Evolutionary conservation across 768 basidiomycete species (phyloP), one percentile per base, ranked within the genome.

Genomic region (Leccinellum luteum): DNA sequence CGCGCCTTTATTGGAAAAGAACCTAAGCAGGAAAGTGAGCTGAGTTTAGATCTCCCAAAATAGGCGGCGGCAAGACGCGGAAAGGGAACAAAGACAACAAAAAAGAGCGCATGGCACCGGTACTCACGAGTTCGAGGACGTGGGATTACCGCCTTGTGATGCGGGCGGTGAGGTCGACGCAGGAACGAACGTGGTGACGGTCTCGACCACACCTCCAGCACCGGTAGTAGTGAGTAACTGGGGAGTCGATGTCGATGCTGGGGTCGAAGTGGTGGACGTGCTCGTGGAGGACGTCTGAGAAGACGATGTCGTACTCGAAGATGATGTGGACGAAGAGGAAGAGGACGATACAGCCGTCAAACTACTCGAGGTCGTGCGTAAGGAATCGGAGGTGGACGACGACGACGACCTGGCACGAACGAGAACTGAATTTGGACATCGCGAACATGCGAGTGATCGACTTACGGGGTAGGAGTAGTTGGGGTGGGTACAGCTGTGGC

Each of bases 1-100:
- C 0, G 87, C 89, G 21, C 82, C 86, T 19, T 71, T 89, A 74
- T 92, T 91, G 48, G 77, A 60, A 69, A 90, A 86, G 75, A 90
- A 90, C 45, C 88, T 87, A 38, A 3, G 23, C 6, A 17, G 21
- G 19, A 3, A 35, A 35, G n/a, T 2, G 21, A 58, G 28, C 32
- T 58, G 56, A 59, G 65, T 28, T 35, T 25, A 21, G 25, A 58
- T 53, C 52, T 17, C 45, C 30, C 35, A 14, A 27, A 23, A 19
- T 9, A 7, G 25, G n/a, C 12, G 25, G n/a, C 12, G 19, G 21
- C 19, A 23, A 12, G 9, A 10, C 41, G 25, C 7, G 9, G 13
- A 34, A 54, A 35, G 21, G 38, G 23, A 9, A 47, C 25, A 7
- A 21, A 21, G 14, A 15, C 38, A 35, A 27, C 28, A 32, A 34